A percentile compares a stretch with the other conserved stretches of the same genome.
phyloP scores from a whole-genome alignment of 2,329 filamentous ascomycete species.

The Colletotrichum sublineola region DNA sequence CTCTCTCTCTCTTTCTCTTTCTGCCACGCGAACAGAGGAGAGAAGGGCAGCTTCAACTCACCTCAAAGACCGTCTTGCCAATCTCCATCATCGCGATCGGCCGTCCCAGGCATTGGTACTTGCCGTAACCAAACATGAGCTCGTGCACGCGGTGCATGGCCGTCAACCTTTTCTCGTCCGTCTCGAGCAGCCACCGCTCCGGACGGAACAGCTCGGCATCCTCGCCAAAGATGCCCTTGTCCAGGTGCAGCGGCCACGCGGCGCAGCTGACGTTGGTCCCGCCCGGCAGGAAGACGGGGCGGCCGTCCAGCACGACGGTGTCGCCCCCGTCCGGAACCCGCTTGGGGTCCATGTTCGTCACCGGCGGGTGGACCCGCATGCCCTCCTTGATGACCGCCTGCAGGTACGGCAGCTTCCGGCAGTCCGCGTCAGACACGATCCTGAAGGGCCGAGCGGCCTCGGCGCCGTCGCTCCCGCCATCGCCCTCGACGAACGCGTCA shows the following conservation, averaged over 20 bases:
- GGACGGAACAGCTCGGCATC: conserved; percentile 69
- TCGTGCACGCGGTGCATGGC: conserved; percentile 56
- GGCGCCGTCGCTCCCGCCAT: background rate
- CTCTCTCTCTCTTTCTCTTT: no score
- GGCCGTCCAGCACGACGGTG: conserved; percentile 46
- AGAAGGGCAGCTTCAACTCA: conserved; percentile 46
- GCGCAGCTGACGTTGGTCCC: conserved; percentile 43
- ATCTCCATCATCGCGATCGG: conserved; percentile 63
- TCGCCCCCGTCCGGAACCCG: conserved; percentile 52
- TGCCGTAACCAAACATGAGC: conserved; percentile 60
- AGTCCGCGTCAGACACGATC: conserved; percentile 57
- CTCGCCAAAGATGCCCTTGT: conserved; percentile 67
- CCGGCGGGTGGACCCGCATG: conserved; percentile 67
- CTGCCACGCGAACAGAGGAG: no score
- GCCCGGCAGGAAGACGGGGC: conserved; percentile 47
- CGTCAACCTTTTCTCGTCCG: conserved; percentile 48
- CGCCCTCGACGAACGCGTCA: conserved; percentile 47
- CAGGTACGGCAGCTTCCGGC: conserved; percentile 65
- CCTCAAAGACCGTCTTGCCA: conserved; percentile 62
- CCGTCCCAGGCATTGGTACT: conserved; percentile 60
- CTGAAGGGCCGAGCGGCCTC: conserved; percentile 29
- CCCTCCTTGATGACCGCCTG: conserved; percentile 70
- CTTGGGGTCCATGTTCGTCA: conserved; percentile 53
- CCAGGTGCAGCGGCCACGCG: conserved; percentile 60
- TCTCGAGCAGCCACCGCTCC: conserved; percentile 68